Base-by-base conservation (phyloP, 805 yeast species). In the Metschnikowia corniflorae region DNA sequence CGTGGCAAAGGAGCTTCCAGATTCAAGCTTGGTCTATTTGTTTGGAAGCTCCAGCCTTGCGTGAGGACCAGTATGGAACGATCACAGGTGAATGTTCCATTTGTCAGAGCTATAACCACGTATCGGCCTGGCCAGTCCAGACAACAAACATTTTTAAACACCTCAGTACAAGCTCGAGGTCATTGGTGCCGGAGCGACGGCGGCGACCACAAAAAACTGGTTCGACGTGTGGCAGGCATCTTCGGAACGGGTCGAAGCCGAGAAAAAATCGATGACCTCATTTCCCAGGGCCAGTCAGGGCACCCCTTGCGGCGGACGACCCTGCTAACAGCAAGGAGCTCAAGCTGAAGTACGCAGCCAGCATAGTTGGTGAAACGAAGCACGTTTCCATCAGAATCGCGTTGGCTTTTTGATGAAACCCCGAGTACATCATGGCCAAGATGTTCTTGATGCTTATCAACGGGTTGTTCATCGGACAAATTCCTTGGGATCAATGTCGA, bases 391-490 rank as follows among this genome's bases (percentile, higher is more conserved):
- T 29, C 37, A 33, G 51, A 30, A 36, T 35, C 7, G 39, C 43
- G 5, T 29, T 39, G 34, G 41, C 37, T 5, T 44, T 39, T 26
- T 47, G 51, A 49, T 39, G 51, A 35, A 40, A 39, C 31, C 49
- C 49, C 3, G 47, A 42, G 34, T 47, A 47, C 30, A 28, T 47
- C 19, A 39, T 35, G 43, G 44, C 51, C 13, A 49, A 44, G 29
- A 33, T 31, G 32, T 29, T 40, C 39, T 37, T 47, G 44, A 47
- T 39, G 59, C 57, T 24, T 82, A 77, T 58, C 59, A 72, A 33
- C 26, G 50, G 34, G 42, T 60, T 28, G 74, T 78, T 20, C 47
- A 58, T 16, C 39, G 43, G 34, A n/a, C n/a, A n/a, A n/a, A n/a
- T n/a, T n/a, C n/a, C n/a, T n/a, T n/a, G n/a, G n/a, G n/a, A n/a